These are phyloP conservation scores for Echeveria elegans DNA, from an alignment of 164 flowering plant species.

Conservation along the genomic window DNA sequence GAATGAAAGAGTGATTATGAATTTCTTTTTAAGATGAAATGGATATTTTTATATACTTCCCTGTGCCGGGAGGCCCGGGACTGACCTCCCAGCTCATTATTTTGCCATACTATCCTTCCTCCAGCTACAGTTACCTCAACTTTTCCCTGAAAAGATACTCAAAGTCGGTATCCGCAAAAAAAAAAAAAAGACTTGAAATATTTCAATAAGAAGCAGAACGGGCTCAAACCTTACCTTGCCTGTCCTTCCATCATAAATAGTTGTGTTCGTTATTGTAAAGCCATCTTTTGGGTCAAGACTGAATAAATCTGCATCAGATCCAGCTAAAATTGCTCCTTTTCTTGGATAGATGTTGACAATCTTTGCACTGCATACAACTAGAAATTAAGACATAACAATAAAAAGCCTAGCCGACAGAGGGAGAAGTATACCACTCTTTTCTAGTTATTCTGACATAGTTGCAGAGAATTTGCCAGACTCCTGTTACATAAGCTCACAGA, in stretches of 20 bases:
- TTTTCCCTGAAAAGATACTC: conserved; percentile 49
- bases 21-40: no score
- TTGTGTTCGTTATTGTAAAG: conserved; percentile 44
- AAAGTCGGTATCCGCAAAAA: not conserved
- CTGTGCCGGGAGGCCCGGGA: conserved; percentile 72
- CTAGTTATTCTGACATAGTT: conserved; percentile 77
- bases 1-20: no score
- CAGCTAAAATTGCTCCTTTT: conserved; percentile 84
- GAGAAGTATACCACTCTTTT: conserved; percentile 65
- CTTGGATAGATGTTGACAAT: conserved; percentile 91
- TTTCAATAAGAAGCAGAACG: not conserved
- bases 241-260: conserved; percentile 67
- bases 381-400: not conserved
- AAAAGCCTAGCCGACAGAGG: not conserved
- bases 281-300: conserved; percentile 79
- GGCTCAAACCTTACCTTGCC: conserved; percentile 51
- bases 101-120: conserved; percentile 79
- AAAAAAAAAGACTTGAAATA: not conserved
- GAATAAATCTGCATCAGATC: conserved; percentile 95
- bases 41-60: conserved; percentile 77
- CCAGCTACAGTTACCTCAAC: conserved; percentile 88
- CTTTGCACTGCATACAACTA: conserved; percentile 50
- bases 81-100: conserved; percentile 54
- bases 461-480: conserved; percentile 63
- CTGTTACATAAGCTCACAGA: not conserved